A percentile compares a stretch with the other conserved stretches of the same genome.
Conservation (phyloP, 768 basidiomycete species). For the Dentipellis fragilis region DNA sequence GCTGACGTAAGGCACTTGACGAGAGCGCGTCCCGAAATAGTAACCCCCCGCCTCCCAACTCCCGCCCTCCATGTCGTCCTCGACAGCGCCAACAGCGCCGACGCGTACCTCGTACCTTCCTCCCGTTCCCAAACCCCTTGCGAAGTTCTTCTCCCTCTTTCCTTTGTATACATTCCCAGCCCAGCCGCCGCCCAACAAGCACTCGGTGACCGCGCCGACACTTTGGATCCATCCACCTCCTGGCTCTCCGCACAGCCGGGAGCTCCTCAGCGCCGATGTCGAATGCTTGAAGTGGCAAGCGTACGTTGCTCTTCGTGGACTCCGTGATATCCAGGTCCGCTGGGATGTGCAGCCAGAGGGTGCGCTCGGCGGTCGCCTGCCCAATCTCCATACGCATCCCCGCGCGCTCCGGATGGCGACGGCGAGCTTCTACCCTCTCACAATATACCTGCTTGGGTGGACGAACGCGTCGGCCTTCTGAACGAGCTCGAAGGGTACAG, state of each 20-base stretch:
- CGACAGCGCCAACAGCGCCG: constrained; percentile 9
- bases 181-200: neutral
- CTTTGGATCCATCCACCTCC: constrained; percentile 59
- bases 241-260: constrained; percentile 5
- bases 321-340: constrained; percentile 41
- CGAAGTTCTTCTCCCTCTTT: constrained; percentile 13
- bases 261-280: constrained; percentile 59
- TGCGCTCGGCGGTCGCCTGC: constrained; percentile 56
- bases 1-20: neutral
- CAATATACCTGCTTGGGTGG: constrained; percentile 68
- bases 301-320: constrained; percentile 59
- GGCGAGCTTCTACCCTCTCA: constrained; percentile 53
- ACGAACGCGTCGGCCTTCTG: constrained; percentile 33
- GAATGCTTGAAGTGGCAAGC: constrained; percentile 91
- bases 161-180: constrained; percentile 17
- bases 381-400: constrained; percentile 51
- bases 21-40: neutral
- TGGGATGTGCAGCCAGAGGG: constrained; percentile 66
- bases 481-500: constrained; percentile 57
- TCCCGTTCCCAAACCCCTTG: constrained; percentile 5
- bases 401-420: constrained; percentile 21
- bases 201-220: constrained; percentile 27
- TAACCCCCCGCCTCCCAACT: neutral
- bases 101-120: constrained; percentile 6
- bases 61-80: neutral